Percentiles rank a stretch among this genome's conserved stretches.
Conservation (phyloP, 257 asterid genomes). For the Penstemon newberryi region DNA sequence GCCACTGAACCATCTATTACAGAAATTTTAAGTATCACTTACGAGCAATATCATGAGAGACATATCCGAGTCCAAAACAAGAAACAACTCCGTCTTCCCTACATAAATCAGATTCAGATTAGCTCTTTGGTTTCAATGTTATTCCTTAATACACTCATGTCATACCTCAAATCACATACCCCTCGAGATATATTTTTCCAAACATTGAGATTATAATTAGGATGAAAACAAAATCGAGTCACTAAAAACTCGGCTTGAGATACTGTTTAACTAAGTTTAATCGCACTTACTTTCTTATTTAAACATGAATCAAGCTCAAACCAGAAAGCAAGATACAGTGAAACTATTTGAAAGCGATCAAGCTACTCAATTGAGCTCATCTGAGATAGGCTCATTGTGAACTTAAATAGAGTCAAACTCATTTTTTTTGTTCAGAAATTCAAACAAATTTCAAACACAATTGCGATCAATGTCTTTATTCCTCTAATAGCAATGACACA, state of each 20-base stretch:
- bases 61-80: conserved; percentile 38
- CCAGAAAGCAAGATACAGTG: neutral
- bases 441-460: neutral
- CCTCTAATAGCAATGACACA: neutral
- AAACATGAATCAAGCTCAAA: neutral
- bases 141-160: conserved; percentile 1
- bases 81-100: conserved; percentile 50
- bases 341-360: neutral
- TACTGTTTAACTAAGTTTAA: conserved; percentile 1
- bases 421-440: neutral
- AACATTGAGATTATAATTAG: neutral
- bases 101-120: conserved; percentile 29
- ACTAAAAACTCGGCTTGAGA: neutral
- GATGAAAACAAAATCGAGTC: neutral
- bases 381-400: no score
- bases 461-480: neutral
- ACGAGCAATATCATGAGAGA: conserved; percentile 59
- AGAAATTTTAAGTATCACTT: conserved; percentile 38
- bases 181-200: neutral
- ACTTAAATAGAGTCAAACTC: neutral
- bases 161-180: neutral
- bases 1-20: conserved; percentile 5
- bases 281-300: neutral
- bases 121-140: conserved; percentile 14
- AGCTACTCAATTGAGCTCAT: no score